Evolutionary conservation across 2,329 filamentous ascomycete genomes (phyloP).

Genomic region (Penicillium sp.): DNA sequence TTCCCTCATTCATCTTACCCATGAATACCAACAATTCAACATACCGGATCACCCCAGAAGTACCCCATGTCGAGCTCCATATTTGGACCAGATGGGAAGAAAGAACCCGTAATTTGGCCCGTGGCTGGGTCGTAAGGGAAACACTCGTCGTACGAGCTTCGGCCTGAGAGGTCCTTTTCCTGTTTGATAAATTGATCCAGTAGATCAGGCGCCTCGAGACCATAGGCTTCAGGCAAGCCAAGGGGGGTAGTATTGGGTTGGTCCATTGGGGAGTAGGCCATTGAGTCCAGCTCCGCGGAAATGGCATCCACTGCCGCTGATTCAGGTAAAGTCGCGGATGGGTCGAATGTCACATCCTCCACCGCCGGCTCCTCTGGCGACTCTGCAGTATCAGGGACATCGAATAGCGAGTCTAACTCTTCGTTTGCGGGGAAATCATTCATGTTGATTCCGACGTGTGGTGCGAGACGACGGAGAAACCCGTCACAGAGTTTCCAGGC

Average conservation of each 20-base stretch:
- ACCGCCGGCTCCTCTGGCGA: conserved; percentile 9
- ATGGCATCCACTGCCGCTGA: conserved; percentile 15
- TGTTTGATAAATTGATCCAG: conserved; percentile 28
- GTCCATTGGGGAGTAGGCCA: conserved; percentile 29
- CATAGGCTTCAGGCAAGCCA: conserved; percentile 16
- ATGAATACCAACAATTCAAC: conserved; percentile 10
- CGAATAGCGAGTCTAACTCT: conserved; percentile 18
- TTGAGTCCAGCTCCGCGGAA: conserved; percentile 23
- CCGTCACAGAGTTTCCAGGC: conserved; percentile 40
- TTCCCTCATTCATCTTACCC: background rate
- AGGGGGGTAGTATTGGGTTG: conserved; percentile 21
- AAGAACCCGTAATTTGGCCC: conserved; percentile 39
- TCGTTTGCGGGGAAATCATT: conserved; percentile 32
- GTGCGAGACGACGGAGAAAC: conserved; percentile 36
- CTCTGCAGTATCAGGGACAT: conserved; percentile 18
- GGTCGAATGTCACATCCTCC: conserved; percentile 23
- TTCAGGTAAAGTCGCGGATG: conserved; percentile 14
- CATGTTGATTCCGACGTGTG: conserved; percentile 32
- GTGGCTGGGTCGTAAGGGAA: conserved; percentile 38
- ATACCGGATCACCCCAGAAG: conserved; percentile 34
- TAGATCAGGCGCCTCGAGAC: conserved; percentile 27
- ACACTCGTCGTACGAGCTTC: conserved; percentile 31
- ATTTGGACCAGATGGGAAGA: conserved; percentile 33
- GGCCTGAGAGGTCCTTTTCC: conserved; percentile 26
- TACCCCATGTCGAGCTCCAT: conserved; percentile 35